A percentile compares a stretch with the other conserved stretches of the same genome.
Evolutionary conservation across 2,329 filamentous ascomycete species (phyloP).

Genomic region (Colletotrichum endophyticum): DNA sequence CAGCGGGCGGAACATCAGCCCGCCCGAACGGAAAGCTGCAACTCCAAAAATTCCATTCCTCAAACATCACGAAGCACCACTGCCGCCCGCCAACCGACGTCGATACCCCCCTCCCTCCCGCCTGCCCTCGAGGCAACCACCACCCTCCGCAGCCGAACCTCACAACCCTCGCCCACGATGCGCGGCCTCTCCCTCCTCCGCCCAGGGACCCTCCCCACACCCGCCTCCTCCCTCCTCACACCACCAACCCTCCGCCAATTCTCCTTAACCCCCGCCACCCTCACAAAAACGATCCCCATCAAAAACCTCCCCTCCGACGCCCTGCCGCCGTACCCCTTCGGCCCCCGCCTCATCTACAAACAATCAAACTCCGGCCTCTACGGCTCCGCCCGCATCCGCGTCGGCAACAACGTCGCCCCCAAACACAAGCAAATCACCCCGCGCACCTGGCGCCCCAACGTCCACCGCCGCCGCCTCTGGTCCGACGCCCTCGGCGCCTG

Average conservation of each 20-base stretch:
- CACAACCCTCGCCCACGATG: neutral
- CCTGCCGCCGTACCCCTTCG: constrained; percentile 76
- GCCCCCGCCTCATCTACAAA: constrained; percentile 74
- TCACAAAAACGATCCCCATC: constrained; percentile 45
- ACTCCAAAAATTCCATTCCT: constrained; percentile 8
- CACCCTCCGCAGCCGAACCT: constrained; percentile 28
- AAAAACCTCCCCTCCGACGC: constrained; percentile 48
- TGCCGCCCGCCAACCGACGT: neutral
- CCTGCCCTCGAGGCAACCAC: constrained; percentile 20
- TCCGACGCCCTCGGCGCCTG: constrained; percentile 64
- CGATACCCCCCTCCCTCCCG: neutral
- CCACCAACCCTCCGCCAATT: constrained; percentile 27
- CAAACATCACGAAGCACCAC: neutral
- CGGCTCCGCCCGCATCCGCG: constrained; percentile 72
- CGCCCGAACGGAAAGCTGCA: neutral
- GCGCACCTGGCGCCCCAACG: constrained; percentile 77
- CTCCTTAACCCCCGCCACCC: constrained; percentile 38
- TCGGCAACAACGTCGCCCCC: constrained; percentile 77
- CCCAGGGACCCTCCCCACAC: neutral
- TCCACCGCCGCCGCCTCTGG: constrained; percentile 72
- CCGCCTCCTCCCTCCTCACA: neutral
- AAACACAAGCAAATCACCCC: constrained; percentile 73
- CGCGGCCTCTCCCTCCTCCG: neutral
- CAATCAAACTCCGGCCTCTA: constrained; percentile 80
- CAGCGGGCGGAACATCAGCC: constrained; percentile 7